Conservation (phyloP, 2,329 filamentous ascomycete species). For the Aureobasidium lini region DNA sequence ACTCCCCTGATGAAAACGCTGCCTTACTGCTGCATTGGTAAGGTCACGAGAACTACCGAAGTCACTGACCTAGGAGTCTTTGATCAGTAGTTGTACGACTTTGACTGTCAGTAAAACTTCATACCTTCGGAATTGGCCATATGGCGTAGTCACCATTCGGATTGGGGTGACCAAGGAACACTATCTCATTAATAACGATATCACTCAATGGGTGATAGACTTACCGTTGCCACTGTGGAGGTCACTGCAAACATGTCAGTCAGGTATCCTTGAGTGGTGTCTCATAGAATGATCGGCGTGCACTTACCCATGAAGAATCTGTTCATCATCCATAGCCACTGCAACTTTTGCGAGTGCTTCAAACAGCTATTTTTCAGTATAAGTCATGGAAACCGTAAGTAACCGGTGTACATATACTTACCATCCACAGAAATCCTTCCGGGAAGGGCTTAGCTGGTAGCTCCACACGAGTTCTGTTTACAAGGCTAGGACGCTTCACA, state of each 20-base stretch:
- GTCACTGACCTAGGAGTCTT: background rate
- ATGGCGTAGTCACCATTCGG: background rate
- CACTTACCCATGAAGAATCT: background rate
- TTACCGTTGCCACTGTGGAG: background rate
- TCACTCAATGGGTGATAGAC: background rate
- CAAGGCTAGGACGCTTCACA: background rate
- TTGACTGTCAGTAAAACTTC: too few relatives aligned
- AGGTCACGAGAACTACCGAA: background rate
- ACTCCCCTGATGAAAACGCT: background rate
- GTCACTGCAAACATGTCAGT: background rate
- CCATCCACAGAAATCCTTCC: constrained; percentile 5
- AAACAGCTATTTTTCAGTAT: background rate
- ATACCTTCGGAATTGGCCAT: background rate
- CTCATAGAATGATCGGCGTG: too few relatives aligned
- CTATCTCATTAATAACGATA: background rate
- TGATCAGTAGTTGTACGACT: background rate
- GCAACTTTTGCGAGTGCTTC: constrained; percentile 3
- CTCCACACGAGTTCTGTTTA: background rate
- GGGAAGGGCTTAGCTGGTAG: background rate
- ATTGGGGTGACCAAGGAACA: background rate
- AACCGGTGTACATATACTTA: background rate
- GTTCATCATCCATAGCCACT: background rate
- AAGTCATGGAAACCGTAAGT: too few relatives aligned
- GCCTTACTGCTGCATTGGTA: background rate
- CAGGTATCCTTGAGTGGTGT: too few relatives aligned